Base-by-base conservation (phyloP, 192 early-diverging fungal genomes). In the Rhizophlyctis rosea region DNA sequence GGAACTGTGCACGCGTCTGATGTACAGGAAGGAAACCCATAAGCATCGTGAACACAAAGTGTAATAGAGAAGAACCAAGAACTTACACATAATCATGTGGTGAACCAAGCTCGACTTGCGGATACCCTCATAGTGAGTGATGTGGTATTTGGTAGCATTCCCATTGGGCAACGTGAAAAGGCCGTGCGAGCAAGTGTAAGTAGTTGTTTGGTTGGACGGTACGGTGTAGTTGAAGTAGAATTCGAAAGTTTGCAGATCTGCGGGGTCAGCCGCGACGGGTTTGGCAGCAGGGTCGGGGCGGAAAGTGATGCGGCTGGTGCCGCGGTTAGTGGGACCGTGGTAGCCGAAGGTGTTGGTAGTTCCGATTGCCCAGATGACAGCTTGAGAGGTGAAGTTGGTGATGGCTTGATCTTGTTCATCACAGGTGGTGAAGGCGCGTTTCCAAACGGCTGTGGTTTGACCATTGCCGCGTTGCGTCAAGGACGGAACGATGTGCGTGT, bases 51-150 rank as follows among this genome's bases (percentile, higher is more conserved):
- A 16, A 9, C 9, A 23, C 18, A 27, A 23, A 16, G 50, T 23
- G 50, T 52, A 14, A 7, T 5, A 52, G 50, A 27, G 7, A 23
- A 27, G 11, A 52, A 52, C 7, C 9, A 44, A 7, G 9, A 7
- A 59, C 49, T 59, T 14, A 59, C 49, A 59, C 34, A 59, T 34
- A 59, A 59, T 50, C 44, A 59, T 59, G 35, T 59, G 58, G 35
- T 59, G 58, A 50, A 59, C 49, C n/a, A 28, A 29, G 3, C 30
- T 31, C 24, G 27, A 4, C 5, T 7, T 3, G 16, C 24, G 24
- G 30, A 54, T 29, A 30, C 53, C 53, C 5, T 4, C 53, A 31
- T 29, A 54, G 2, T 29, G 53, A 16, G 30, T 54, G 24, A 54
- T 31, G 53, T 54, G 53, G 27, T 28, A 54, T 16, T 54, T 54